These are phyloP conservation scores for Medicago truncatula DNA, from an alignment of 306 rosid genomes.

Conservation along the genomic window DNA sequence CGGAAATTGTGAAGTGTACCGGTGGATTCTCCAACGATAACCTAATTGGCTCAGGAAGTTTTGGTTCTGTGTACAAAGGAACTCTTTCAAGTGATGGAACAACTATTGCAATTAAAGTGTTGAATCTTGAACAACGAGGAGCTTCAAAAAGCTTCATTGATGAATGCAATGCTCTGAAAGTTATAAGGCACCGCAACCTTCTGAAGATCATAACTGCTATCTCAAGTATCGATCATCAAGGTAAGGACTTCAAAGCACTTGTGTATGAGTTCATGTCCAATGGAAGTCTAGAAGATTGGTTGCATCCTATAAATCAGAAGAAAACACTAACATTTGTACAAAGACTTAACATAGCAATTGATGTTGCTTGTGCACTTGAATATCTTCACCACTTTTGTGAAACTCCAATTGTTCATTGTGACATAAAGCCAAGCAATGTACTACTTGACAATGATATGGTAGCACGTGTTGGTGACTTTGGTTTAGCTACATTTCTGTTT, in stretches of 20 bases:
- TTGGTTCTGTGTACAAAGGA: conserved; percentile 55
- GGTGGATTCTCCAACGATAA: conserved; percentile 46
- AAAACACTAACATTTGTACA: conserved; percentile 34
- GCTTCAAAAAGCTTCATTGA: conserved; percentile 40
- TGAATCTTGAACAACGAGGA: conserved; percentile 45
- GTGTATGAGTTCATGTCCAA: conserved; percentile 45
- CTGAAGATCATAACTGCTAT: conserved; percentile 46
- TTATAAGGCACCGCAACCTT: conserved; percentile 47
- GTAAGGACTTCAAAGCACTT: conserved; percentile 51
- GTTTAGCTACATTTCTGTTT: conserved; percentile 47
- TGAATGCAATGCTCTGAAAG: conserved; percentile 42
- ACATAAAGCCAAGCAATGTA: conserved; percentile 50
- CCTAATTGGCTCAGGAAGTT: conserved; percentile 49
- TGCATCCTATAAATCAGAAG: conserved; percentile 36
- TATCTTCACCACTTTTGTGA: conserved; percentile 42
- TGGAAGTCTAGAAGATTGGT: conserved; percentile 46
- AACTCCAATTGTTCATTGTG: conserved; percentile 46
- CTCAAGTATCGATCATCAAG: conserved; percentile 46
- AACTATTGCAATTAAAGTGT: conserved; percentile 46
- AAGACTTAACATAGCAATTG: conserved; percentile 40
- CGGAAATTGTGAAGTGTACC: conserved; percentile 35
- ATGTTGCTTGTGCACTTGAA: conserved; percentile 45
- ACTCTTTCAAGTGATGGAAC: conserved; percentile 23
- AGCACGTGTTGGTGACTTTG: conserved; percentile 50
- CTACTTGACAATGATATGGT: conserved; percentile 40